Base-by-base conservation (phyloP, 768 basidiomycete species). In the Crucibulum laeve region DNA sequence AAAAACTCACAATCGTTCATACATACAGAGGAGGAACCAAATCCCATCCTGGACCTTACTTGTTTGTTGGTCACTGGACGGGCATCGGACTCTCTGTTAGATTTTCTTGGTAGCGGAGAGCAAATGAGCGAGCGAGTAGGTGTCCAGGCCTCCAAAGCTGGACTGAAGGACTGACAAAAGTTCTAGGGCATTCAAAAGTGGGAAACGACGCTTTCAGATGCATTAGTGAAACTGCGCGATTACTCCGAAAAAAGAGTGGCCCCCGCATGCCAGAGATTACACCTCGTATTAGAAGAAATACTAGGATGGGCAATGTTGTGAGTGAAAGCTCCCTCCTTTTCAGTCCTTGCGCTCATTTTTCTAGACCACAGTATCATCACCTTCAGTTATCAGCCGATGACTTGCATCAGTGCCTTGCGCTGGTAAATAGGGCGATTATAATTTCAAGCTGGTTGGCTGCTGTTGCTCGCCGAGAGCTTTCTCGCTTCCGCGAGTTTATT, bases 81-180 rank as follows among this genome's bases (percentile, higher is more conserved):
- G 42, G 64, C 78, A n/a, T 80, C 86, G 22, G 85, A 87, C 43
- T 68, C 84, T 5, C 68, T 92, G 25, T 54, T 65, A 21, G 89
- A 91, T 62, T 87, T 87, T 58, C 69, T 91, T 40, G 79, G 84
- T 10, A 87, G 85, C 47, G 77, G 77, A 15, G 87, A 89, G 53
- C 81, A 84, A 55, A 85, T 86, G 74, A 87, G 82, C 46, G 89
- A 92, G 64, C 71, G 90, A 58, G 90, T 89, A 64, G 52, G 67
- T 58, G 28, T 44, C 34, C 48, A 44, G 34, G 44, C 40, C 8
- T 22, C 36, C n/a, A 38, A 37, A 46, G 47, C 25, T 35, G 33
- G 23, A 39, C 6, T 38, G 38, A 22, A 37, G 19, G 53, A n/a
- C 54, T 63, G 44, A 64, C 45, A 32, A 34, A 49, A 26, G 25